phyloP scores from a whole-genome alignment of 169 alveolate species.

The Cryptosporidium sp. region DNA sequence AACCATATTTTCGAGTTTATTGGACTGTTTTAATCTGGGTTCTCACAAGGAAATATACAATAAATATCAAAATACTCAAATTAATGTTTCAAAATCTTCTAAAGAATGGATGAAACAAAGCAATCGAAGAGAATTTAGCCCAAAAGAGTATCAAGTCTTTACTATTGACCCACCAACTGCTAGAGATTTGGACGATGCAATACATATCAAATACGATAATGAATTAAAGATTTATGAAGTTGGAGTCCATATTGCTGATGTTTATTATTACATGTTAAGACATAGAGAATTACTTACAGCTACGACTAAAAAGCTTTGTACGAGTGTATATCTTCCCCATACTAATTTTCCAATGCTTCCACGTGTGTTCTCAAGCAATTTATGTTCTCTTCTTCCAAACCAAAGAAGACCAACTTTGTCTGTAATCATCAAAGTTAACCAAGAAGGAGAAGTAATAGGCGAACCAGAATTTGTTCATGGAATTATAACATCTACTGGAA shows the following conservation, averaged over 20 bases:
- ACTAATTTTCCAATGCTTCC: conserved; percentile 84
- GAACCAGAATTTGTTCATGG: conserved; percentile 76
- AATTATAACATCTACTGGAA: conserved; percentile 81
- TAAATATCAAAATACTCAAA: background rate
- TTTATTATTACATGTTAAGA: background rate
- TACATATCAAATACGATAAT: conserved; percentile 62
- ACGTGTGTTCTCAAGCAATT: conserved; percentile 78
- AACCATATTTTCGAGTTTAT: background rate
- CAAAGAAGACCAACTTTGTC: conserved; percentile 83
- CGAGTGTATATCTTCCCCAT: conserved; percentile 85
- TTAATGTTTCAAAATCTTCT: background rate
- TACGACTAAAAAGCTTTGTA: conserved; percentile 30
- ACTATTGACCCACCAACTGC: conserved; percentile 85
- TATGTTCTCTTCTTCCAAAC: conserved; percentile 83
- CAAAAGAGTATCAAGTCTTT: conserved; percentile 74
- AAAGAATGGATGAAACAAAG: conserved; percentile 54
- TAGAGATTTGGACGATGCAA: conserved; percentile 84
- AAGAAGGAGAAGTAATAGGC: conserved; percentile 77
- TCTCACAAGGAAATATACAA: background rate
- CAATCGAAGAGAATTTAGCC: conserved; percentile 52
- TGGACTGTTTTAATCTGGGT: background rate
- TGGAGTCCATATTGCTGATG: conserved; percentile 71
- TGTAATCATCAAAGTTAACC: conserved; percentile 79
- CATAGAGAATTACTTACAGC: background rate
- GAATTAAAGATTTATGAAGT: conserved; percentile 15